Base-by-base conservation (phyloP, 2,329 filamentous ascomycete genomes). In the Botrytis galanthina region DNA sequence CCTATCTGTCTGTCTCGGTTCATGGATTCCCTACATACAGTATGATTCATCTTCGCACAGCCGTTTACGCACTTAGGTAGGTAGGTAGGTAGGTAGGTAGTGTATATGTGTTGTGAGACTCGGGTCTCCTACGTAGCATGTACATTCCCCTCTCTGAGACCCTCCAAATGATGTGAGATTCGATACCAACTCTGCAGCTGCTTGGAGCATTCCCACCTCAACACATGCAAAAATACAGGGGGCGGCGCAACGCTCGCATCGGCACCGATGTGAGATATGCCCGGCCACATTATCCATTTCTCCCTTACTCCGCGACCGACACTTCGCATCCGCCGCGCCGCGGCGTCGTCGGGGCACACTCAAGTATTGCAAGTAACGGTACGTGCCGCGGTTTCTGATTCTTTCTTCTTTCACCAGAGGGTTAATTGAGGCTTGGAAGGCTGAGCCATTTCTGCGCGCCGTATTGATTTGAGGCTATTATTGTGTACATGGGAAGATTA, bases 271-370 rank as follows among this genome's bases (percentile, higher is more conserved):
- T 16, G 35, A 60, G 10, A 61, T 10, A 7, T 18, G 26, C 16
- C 37, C 60, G 60, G 60, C 37, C 37, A 37, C 32, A 61, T 26
- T 8, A 61, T 37, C 32, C 35, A 37, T 18, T 62, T 62, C 35
- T 62, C 60, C 60, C 60, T 62, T 62, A 18, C 60, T 62, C 60
- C 35, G 35, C 60, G 37, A 62, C 60, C 60, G 22, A 61, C 26
- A n/a, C 37, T 61, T 26, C 22, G 59, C 37, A 62, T 62, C 60
- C 60, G 57, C 57, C 57, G 57, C 57, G 29, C 16, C 57, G 57
- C 57, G 60, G 22, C 14, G 35, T 62, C 14, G 35, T 62, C 37
- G 22, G 37, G 35, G 16, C n/a, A 29, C 8, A 18, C 51, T 18
- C 9, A 37, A 35, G 9, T 39, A 9, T n/a, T 42, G 35, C 18